Conservation (phyloP, 805 yeast species). For the Metschnikowia arizonensis region DNA sequence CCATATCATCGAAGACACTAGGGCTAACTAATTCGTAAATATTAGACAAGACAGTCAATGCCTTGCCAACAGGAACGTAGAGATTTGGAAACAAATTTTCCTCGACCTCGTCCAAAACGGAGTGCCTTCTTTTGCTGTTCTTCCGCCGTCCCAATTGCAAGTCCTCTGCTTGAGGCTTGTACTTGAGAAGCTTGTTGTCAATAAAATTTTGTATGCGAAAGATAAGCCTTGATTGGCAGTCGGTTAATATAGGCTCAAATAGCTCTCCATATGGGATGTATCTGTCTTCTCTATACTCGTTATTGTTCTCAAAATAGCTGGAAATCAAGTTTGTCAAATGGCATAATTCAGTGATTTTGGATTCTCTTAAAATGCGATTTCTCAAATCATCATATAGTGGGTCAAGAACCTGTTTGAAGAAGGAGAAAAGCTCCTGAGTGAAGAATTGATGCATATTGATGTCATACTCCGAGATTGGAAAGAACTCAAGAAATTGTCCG, state of each 20-base stretch:
- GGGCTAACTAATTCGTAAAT: slow-evolving; percentile 78
- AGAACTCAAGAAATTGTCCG: slow-evolving; percentile 52
- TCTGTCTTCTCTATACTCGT: slow-evolving; percentile 34
- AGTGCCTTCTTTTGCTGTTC: slow-evolving; percentile 7
- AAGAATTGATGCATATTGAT: slow-evolving; percentile 14
- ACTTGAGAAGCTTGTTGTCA: slow-evolving; percentile 62
- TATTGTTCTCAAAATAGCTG: slow-evolving; percentile 63
- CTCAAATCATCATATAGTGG: slow-evolving; percentile 74
- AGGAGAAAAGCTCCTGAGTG: slow-evolving; percentile 42
- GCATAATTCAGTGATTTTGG: slow-evolving; percentile 63
- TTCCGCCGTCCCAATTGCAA: slow-evolving; percentile 50
- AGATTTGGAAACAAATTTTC: slow-evolving; percentile 42
- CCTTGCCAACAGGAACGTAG: slow-evolving; percentile 69
- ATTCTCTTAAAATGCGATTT: slow-evolving; percentile 64
- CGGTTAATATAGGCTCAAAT: slow-evolving; percentile 68
- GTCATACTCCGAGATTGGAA: slow-evolving; percentile 22
- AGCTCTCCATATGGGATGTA: slow-evolving; percentile 43
- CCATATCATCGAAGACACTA: slow-evolving; percentile 79
- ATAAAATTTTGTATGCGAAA: slow-evolving; percentile 73
- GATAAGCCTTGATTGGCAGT: slow-evolving; percentile 74
- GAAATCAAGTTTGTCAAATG: slow-evolving; percentile 69
- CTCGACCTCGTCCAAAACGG: slow-evolving; percentile 27
- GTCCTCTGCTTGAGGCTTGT: slow-evolving; percentile 65
- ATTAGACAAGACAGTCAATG: slow-evolving; percentile 66
- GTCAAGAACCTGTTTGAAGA: slow-evolving; percentile 64